A percentile compares a stretch with the other conserved stretches of the same genome.
phyloP scores from a whole-genome alignment of 2,329 filamentous ascomycete genomes.

The Xylariaceae sp. region DNA sequence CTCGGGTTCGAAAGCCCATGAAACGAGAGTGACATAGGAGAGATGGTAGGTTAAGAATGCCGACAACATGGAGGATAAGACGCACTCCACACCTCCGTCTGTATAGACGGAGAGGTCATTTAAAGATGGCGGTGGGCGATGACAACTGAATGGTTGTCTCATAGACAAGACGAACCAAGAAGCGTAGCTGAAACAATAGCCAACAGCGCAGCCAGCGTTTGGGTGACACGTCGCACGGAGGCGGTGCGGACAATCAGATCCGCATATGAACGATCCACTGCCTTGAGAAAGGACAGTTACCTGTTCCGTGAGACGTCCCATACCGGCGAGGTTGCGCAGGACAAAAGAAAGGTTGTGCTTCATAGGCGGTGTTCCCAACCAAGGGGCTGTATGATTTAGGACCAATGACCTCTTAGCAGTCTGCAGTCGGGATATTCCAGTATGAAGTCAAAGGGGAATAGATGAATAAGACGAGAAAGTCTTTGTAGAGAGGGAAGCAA shows the following conservation, averaged over 20 bases:
- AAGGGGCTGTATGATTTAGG: constrained; percentile 7
- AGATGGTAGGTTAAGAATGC: background rate
- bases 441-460: constrained; percentile 5
- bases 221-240: constrained; percentile 26
- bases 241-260: constrained; percentile 18
- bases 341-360: constrained; percentile 4
- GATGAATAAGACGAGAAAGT: constrained; percentile 14
- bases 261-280: constrained; percentile 3
- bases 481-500: constrained; percentile 1
- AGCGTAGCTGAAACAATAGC: constrained; percentile 15
- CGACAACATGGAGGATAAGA: background rate
- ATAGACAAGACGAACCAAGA: background rate
- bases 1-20: constrained; percentile 17
- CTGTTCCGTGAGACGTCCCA: constrained; percentile 9
- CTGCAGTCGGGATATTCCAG: constrained; percentile 11
- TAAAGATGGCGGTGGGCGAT: background rate
- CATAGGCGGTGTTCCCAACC: constrained; percentile 10
- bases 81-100: background rate
- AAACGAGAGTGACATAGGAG: constrained; percentile 16
- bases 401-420: constrained; percentile 12
- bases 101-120: background rate
- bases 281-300: constrained; percentile 4
- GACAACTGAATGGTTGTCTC: constrained; percentile 2
- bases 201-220: constrained; percentile 12
- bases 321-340: background rate